Base-by-base conservation (phyloP, 345 rosid genomes). In the Populus ilicifolia region DNA sequence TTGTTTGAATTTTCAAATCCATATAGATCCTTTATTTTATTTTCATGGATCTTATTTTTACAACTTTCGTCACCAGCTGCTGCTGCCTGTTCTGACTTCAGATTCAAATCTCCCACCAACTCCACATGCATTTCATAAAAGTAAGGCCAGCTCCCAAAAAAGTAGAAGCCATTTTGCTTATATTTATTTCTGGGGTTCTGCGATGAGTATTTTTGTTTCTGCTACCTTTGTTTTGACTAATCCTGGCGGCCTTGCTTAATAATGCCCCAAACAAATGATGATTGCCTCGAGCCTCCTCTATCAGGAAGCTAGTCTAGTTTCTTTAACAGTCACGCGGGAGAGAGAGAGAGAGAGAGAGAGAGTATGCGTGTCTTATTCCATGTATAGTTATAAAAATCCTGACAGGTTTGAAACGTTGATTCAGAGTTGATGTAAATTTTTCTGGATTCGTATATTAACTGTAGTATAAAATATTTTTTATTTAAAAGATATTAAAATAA, bases 51-150 rank as follows among this genome's bases (percentile, higher is more conserved):
- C 63, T 36, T 54, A 6, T 25, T 44, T 6, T 48, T 62, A 25
- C 44, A 65, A 23, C 69, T 77, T 41, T 39, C 41, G 46, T n/a
- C 61, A 27, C 69, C 8, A 23, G 20, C 41, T 7, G 20, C 25
- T 59, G 25, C 64, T 6, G 7, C 12, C 0, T 41, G 30, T 64
- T 27, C 27, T 5, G 5, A 54, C 41, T 68, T 65, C 54, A 65
- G 76, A 69, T 86, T 83, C 83, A 83, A 83, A 78, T 78, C 78
- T 56, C 8, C 21, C 70, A 83, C 75, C 85, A 16, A 77, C 85
- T 75, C 83, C 88, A 79, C 85, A 75, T 83, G 88, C 83, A 72
- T 76, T 76, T 56, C 70, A 46, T 5, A 38, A 50, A 69, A 54
- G 62, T 3, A 14, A 67, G 54, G 56, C 36, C 63, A 78, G 7